Conservation (phyloP, 495 filamentous ascomycete genomes). For the Parathielavia hyrcaniae region DNA sequence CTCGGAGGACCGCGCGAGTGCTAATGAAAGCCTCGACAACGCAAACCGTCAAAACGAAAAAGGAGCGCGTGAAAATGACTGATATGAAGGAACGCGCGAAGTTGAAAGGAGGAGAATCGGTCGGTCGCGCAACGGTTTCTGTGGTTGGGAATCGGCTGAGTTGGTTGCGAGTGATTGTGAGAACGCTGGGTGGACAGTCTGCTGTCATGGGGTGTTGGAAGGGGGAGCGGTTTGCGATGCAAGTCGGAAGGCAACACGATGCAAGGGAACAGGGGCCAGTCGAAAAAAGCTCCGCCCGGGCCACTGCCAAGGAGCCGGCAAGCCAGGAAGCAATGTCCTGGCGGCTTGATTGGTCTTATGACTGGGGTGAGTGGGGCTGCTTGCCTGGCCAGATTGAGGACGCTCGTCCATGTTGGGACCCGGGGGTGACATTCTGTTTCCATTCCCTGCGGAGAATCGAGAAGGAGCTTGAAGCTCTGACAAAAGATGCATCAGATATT, state of each 20-base stretch:
- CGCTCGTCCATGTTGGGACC: too few relatives aligned
- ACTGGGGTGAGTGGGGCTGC: constrained; percentile 6
- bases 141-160: constrained; percentile 22
- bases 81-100: constrained; percentile 21
- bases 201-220: constrained; percentile 35
- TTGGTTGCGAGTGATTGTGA: constrained; percentile 27
- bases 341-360: constrained; percentile 12
- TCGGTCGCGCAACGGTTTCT: constrained; percentile 25
- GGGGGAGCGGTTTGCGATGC: constrained; percentile 31
- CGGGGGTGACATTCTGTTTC: background rate
- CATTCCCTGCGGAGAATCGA: constrained; percentile 15
- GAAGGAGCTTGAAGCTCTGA: constrained; percentile 7
- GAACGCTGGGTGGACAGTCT: constrained; percentile 25
- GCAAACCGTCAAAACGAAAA: constrained; percentile 13
- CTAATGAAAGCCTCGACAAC: constrained; percentile 37
- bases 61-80: constrained; percentile 15
- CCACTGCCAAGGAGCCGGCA: constrained; percentile 16
- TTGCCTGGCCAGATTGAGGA: constrained; percentile 19
- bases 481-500: constrained; percentile 11
- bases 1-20: constrained; percentile 29
- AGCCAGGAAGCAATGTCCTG: constrained; percentile 16
- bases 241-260: constrained; percentile 26
- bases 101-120: constrained; percentile 14
- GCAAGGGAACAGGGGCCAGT: constrained; percentile 23
- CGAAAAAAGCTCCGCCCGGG: constrained; percentile 16